Conservation (phyloP, 441 rosid genomes). For the Syzygium syzygioides region DNA sequence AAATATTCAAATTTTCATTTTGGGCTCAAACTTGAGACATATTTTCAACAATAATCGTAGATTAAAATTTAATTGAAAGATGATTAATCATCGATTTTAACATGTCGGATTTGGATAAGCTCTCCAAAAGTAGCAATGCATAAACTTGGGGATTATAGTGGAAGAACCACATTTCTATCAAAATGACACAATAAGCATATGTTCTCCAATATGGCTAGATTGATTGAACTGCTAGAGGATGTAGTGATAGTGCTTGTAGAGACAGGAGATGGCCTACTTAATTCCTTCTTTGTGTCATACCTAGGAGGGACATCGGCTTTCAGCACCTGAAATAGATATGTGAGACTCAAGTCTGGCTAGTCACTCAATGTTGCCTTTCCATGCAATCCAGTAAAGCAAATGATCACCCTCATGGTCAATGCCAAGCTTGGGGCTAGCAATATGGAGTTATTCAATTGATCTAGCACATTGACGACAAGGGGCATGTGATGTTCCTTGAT, state of each 20-base stretch:
- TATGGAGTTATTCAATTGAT: conserved; percentile 43
- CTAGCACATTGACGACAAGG: conserved; percentile 30
- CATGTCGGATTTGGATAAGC: conserved; percentile 13
- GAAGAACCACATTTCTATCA: conserved; percentile 28
- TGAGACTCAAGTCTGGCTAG: conserved; percentile 62
- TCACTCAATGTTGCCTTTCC: conserved; percentile 74
- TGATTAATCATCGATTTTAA: conserved; percentile 80
- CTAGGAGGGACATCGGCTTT: conserved; percentile 45
- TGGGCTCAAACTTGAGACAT: too few species aligned
- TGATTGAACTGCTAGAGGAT: conserved; percentile 31
- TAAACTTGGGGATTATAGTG: conserved; percentile 52
- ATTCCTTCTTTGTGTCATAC: conserved; percentile 67
- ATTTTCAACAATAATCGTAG: conserved; percentile 22
- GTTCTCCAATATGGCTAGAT: conserved; percentile 28
- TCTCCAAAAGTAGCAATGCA: conserved; percentile 34
- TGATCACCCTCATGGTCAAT: conserved; percentile 76
- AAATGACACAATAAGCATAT: conserved; percentile 27
- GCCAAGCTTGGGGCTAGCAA: conserved; percentile 83
- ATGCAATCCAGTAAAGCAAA: conserved; percentile 20
- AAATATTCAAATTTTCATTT: too few species aligned
- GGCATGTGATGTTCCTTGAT: too few species aligned
- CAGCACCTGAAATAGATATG: conserved; percentile 68
- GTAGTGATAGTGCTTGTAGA: conserved; percentile 21
- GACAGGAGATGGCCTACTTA: conserved; percentile 26
- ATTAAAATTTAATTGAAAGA: conserved; percentile 46